Evolutionary conservation across 306 rosid genomes (phyloP).

Genomic region (Castanospermum australe): DNA sequence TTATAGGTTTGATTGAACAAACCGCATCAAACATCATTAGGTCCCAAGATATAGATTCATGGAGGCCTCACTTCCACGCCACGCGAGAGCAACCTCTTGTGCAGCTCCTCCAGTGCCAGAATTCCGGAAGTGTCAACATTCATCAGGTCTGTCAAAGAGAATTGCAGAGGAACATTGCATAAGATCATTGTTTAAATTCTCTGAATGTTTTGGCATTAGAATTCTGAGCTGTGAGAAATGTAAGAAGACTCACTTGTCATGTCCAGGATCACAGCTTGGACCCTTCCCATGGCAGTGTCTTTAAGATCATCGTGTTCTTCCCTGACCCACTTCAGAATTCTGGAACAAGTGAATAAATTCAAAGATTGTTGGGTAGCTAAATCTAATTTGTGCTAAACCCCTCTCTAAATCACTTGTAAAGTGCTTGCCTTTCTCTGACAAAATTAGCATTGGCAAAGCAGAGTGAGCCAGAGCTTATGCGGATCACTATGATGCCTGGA

Average conservation of each 20-base stretch:
- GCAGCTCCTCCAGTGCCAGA: slow-evolving; percentile 66
- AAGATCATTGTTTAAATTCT: background rate
- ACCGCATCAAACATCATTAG: background rate
- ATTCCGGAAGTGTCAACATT: slow-evolving; percentile 83
- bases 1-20: background rate
- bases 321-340: slow-evolving; percentile 60
- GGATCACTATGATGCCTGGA: slow-evolving; percentile 60
- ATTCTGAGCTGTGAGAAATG: background rate
- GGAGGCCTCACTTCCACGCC: slow-evolving; percentile 54
- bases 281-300: slow-evolving; percentile 38
- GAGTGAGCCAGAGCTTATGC: slow-evolving; percentile 66
- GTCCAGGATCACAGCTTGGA: slow-evolving; percentile 62
- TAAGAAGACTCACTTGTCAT: slow-evolving; percentile 58
- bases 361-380: background rate
- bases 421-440: slow-evolving; percentile 69
- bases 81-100: slow-evolving; percentile 49
- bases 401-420: slow-evolving; percentile 24
- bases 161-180: background rate
- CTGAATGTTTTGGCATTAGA: background rate
- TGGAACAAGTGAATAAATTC: slow-evolving; percentile 37
- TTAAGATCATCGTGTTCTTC: slow-evolving; percentile 48
- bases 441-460: slow-evolving; percentile 85
- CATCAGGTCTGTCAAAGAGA: slow-evolving; percentile 47
- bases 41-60: background rate
- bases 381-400: slow-evolving; percentile 13